Evolutionary conservation across 306 rosid genomes (phyloP), one percentile per base, ranked within the genome.

Genomic region (Cyamopsis tetragonoloba): DNA sequence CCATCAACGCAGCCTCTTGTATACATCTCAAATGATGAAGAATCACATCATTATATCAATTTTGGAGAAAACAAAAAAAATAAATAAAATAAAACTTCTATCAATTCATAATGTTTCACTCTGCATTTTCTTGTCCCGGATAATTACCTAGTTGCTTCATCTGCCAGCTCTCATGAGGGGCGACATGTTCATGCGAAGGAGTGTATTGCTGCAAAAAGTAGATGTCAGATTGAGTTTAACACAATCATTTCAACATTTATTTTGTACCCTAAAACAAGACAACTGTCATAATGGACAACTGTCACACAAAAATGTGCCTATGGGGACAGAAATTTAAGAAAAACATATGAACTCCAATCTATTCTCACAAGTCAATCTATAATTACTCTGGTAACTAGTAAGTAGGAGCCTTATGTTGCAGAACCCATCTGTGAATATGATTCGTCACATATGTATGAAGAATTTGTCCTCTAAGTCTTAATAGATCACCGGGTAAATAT

Each of bases 91-190:
- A 34, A 61, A 73, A 49, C 68, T 39, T 72, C 62, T 80, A 51
- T 47, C 73, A 62, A 58, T n/a, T n/a, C n/a, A n/a, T 19, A 68
- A 62, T 62, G 20, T 27, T 58, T 85, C 90, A 89, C 60, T 71
- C 81, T 51, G 71, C 77, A 39, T 71, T 70, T 79, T 84, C 92
- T 61, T 79, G 80, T 56, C 84, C 77, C 34, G 81, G 79, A 77
- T 82, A 79, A 68, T 80, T 72, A 12, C 86, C 96, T 43, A 85
- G 81, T 56, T 82, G 89, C 68, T 89, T 86, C 87, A 39, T 79
- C 87, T 87, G 77, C 98, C 98, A 92, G 95, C 86, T 87, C 76
- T 87, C 96, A 62, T 79, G 87, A 55, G 96, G 63, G 49, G 98
- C 89, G 17, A 85, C 85, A 38, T 85, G 79, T 43, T 81, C 81